Evolutionary conservation across 257 asterid species (phyloP), one percentile per base, ranked within the genome.

Genomic region (Jacaranda copaia): DNA sequence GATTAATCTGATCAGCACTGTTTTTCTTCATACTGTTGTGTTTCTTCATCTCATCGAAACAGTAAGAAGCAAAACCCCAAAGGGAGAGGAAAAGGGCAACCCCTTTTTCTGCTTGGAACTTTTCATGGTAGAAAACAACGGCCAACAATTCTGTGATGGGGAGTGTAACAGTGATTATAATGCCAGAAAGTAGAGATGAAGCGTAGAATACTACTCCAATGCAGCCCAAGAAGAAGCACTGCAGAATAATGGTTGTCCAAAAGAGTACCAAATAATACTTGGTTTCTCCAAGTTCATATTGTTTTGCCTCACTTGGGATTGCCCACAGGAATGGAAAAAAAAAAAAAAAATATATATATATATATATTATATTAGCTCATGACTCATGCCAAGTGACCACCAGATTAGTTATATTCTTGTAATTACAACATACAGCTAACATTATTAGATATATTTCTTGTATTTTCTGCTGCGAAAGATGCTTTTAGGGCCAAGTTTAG

Each of bases 1-100:
- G 18, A 52, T 52, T 12, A 52, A 3, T 5, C 0, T 48, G 13
- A 8, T 52, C 18, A 12, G 15, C 5, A 52, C 57, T 13, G 8
- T 11, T 48, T 12, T 52, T 14, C 6, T 52, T 52, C 18, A 12
- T 63, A 39, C 46, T 46, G 40, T 9, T 48, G 25, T 46, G 62
- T 18, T 58, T 12, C 46, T 60, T 74, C 4, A 19, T 59, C 38
- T 74, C 70, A 16, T 57, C 58, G 12, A 40, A 59, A 25, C 60
- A 74, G 6, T 74, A 61, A 12, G 78, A 74, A 74, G 58, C 20
- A 35, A 74, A 74, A 4, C 78, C 78, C 78, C 71, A 74, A 13
- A 60, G 61, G 36, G 69, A 74, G 35, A 74, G 78, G 36, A 61
- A 60, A 43, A 74, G 70, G 0, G 78, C 35, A 6, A 74, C 49